These are phyloP conservation scores for Coffea canephora DNA, from an alignment of 257 asterid genomes.

Conservation along the genomic window DNA sequence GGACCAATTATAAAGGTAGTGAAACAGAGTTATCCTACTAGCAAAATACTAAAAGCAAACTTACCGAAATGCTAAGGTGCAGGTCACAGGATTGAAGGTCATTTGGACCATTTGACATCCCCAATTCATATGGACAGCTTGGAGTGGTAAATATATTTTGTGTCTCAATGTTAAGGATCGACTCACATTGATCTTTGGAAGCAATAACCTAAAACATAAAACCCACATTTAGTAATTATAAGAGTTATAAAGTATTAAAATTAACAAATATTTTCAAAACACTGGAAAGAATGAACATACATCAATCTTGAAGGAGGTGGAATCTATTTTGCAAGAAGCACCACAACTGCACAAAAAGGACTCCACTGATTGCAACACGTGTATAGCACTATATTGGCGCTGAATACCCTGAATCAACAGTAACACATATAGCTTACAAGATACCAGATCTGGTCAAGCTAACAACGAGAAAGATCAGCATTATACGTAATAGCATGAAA, in stretches of 20 bases:
- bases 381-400: slow-evolving; percentile 58
- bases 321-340: slow-evolving; percentile 61
- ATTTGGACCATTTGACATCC: slow-evolving; percentile 31
- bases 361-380: slow-evolving; percentile 72
- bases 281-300: slow-evolving; percentile 37
- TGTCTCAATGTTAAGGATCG: slow-evolving; percentile 37
- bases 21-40: not conserved
- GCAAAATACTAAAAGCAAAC: slow-evolving; percentile 9
- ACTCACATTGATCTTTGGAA: slow-evolving; percentile 48
- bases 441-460: slow-evolving; percentile 8
- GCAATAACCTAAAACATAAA: slow-evolving; percentile 38
- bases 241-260: not conserved
- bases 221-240: slow-evolving; percentile 9
- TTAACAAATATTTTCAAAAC: not conserved
- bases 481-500: slow-evolving; percentile 9
- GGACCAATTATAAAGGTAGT: not conserved
- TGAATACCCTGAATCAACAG: slow-evolving; percentile 62
- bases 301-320: slow-evolving; percentile 50
- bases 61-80: slow-evolving; percentile 64
- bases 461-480: slow-evolving; percentile 2
- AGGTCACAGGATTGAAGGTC: slow-evolving; percentile 16
- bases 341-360: slow-evolving; percentile 54
- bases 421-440: not conserved
- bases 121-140: slow-evolving; percentile 21
- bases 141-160: slow-evolving; percentile 18